These are phyloP conservation scores for Kickxella alabastrina DNA, from an alignment of 192 early-diverging fungal genomes.

Conservation along the genomic window DNA sequence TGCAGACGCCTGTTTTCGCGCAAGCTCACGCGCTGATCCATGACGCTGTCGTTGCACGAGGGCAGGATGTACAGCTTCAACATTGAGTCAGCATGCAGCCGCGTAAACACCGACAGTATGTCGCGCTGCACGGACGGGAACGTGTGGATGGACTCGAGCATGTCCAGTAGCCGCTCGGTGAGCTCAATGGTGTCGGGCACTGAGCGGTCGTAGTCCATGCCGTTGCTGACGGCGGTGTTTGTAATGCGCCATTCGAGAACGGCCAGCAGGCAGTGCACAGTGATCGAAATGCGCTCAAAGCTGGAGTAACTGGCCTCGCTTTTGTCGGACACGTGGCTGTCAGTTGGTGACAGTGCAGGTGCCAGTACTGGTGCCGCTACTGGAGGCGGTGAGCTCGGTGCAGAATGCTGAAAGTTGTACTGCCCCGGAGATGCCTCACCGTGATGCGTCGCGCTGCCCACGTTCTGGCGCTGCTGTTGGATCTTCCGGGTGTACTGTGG, in stretches of 20 bases:
- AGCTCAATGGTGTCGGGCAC: slow-evolving; percentile 33
- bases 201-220: slow-evolving; percentile 11
- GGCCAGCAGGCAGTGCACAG: slow-evolving; percentile 15
- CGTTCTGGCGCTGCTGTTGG: background rate
- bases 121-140: slow-evolving; percentile 39
- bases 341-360: too few relatives aligned
- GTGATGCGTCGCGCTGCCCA: too few relatives aligned
- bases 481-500: slow-evolving; percentile 10
- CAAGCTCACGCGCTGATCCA: slow-evolving; percentile 49
- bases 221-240: slow-evolving; percentile 23
- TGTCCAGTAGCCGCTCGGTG: slow-evolving; percentile 24
- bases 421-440: too few relatives aligned
- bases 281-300: slow-evolving; percentile 23
- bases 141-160: slow-evolving; percentile 30
- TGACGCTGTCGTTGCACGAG: slow-evolving; percentile 30
- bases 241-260: slow-evolving; percentile 35
- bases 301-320: slow-evolving; percentile 23
- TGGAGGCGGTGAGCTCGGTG: background rate
- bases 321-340: background rate
- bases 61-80: slow-evolving; percentile 37
- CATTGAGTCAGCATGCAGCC: slow-evolving; percentile 41
- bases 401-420: background rate
- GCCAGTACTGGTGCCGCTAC: slow-evolving; percentile 6
- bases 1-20: slow-evolving; percentile 39
- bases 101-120: slow-evolving; percentile 31